Conservation (phyloP, 192 early-diverging fungal species). For the Coemansia sp. region DNA sequence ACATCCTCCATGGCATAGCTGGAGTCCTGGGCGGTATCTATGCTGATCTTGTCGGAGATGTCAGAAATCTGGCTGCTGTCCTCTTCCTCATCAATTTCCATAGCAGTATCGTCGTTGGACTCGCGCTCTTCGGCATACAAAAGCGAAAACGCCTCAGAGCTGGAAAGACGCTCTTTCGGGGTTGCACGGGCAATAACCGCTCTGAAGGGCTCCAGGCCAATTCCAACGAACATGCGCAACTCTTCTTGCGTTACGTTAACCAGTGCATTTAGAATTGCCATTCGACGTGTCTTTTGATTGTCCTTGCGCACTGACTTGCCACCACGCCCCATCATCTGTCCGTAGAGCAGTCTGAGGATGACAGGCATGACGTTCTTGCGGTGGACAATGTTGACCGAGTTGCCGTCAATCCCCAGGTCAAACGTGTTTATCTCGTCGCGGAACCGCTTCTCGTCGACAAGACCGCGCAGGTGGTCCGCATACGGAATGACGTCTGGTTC, state of each 20-base stretch:
- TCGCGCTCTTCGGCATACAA: background rate
- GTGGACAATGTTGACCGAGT: slow-evolving; percentile 64
- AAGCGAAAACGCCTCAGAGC: slow-evolving; percentile 48
- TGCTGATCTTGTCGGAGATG: background rate
- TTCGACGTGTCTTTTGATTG: slow-evolving; percentile 69
- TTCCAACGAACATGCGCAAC: slow-evolving; percentile 68
- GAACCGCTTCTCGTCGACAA: slow-evolving; percentile 85
- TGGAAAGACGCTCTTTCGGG: slow-evolving; percentile 34
- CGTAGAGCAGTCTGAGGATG: slow-evolving; percentile 83
- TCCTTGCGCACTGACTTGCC: slow-evolving; percentile 73
- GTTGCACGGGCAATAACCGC: slow-evolving; percentile 35
- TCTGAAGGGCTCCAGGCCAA: slow-evolving; percentile 81
- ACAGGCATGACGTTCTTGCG: slow-evolving; percentile 72
- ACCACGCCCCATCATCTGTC: slow-evolving; percentile 79
- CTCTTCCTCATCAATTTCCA: slow-evolving; percentile 26
- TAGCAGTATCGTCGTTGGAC: slow-evolving; percentile 18
- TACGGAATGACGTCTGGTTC: slow-evolving; percentile 66
- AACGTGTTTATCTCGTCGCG: slow-evolving; percentile 86
- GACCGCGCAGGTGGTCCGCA: slow-evolving; percentile 70
- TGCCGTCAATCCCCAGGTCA: slow-evolving; percentile 62
- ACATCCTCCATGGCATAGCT: slow-evolving; percentile 24
- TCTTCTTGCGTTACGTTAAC: slow-evolving; percentile 66
- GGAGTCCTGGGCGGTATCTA: background rate
- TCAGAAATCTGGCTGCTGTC: background rate
- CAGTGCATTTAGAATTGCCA: slow-evolving; percentile 82